A percentile compares a stretch with the other conserved stretches of the same genome.
phyloP scores from a whole-genome alignment of 371 early-diverging fungal genomes.

The Lichtheimia corymbifera region DNA sequence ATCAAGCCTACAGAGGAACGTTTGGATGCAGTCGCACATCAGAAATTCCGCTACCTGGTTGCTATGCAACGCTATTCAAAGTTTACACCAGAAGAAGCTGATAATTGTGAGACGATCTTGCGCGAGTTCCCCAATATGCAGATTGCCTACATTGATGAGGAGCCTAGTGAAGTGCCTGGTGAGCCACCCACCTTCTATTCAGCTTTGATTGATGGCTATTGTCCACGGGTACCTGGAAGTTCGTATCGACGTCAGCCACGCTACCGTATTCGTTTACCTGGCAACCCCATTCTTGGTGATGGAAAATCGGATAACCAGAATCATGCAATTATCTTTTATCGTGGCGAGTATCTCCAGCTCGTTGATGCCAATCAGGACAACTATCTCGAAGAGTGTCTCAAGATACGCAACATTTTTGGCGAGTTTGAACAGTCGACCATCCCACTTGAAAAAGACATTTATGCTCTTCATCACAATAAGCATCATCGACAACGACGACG shows the following conservation, averaged over 20 bases:
- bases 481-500: no score
- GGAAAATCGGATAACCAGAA: constrained; percentile 94
- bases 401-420: constrained; percentile 85
- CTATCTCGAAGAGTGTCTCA: constrained; percentile 87
- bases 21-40: constrained; percentile 65
- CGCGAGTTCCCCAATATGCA: constrained; percentile 78
- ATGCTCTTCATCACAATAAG: constrained; percentile 35
- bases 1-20: constrained; percentile 55
- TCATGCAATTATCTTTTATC: constrained; percentile 81
- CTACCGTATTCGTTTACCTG: constrained; percentile 82
- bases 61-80: constrained; percentile 89
- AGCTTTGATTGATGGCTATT: constrained; percentile 79
- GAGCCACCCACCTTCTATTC: constrained; percentile 67
- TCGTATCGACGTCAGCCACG: constrained; percentile 67
- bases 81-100: constrained; percentile 78
- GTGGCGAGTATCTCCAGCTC: constrained; percentile 88
- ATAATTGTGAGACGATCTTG: constrained; percentile 78
- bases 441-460: constrained; percentile 40
- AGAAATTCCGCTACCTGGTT: constrained; percentile 85
- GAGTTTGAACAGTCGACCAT: constrained; percentile 78
- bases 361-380: constrained; percentile 95
- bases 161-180: constrained; percentile 45
- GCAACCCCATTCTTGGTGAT: constrained; percentile 89
- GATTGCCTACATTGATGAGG: constrained; percentile 83
- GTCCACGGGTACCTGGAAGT: constrained; percentile 57